Evolutionary conservation across 139 green algal genomes (phyloP), one percentile per base, ranked within the genome.

Genomic region (Micromonas commoda): DNA sequence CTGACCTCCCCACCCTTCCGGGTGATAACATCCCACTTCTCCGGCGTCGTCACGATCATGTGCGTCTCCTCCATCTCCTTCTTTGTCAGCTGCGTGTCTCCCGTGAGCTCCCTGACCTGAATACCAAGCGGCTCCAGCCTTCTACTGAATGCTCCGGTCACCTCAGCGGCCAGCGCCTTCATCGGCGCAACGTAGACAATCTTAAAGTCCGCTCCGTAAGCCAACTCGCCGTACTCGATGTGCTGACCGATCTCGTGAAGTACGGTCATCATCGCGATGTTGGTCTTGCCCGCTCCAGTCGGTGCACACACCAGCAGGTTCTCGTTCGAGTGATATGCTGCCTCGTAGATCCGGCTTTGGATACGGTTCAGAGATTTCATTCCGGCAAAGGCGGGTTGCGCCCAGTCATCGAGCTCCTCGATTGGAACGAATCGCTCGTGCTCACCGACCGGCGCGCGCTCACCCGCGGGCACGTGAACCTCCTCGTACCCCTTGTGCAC

Each of bases 21-120:
- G 4, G 95, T 99, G 77, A 99, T 97, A n/a, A 99, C 95, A 78
- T 99, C 95, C 95, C 95, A 98, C 85, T 99, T 99, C 88, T 99
- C 95, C 2, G 95, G 95, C 1, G 95, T 99, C 21, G 95, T 99
- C 35, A 99, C 93, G 67, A 99, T 97, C 93, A 99, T 97, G 85
- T 98, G 92, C 21, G 94, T 98, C 76, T 95, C 92, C 65, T 87
- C 83, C 67, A 99, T 77, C 90, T 99, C 95, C 20, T 82, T 84
- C 88, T 97, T 97, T 68, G 75, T 95, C 23, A 99, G 91, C 90
- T 96, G 91, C 89, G 94, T 97, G 84, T 97, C 93, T 23, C 93
- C 93, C 4, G 93, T 98, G 51, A 97, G 85, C 85, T 98, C 93
- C 24, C 83, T 83, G 33, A 97, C 93, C 0, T 82, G 37, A 65